Evolutionary conservation across 305 asterid species (phyloP).

Genomic region (Salvia sclarea): DNA sequence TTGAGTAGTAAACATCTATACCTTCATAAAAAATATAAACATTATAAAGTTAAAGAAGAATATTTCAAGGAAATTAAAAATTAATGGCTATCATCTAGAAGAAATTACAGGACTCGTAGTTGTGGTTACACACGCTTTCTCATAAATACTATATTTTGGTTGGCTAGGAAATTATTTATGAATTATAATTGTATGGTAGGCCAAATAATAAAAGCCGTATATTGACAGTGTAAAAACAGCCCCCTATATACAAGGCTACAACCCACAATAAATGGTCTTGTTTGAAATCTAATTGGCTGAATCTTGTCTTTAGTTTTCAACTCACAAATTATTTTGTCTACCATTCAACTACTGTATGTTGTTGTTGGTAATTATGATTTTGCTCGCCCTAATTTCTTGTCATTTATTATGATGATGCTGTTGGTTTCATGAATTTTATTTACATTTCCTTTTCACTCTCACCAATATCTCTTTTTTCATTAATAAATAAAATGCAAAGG

Average conservation of each 20-base stretch:
- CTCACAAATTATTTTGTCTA: slow-evolving; percentile 33
- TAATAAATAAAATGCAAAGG: no score
- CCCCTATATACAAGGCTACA: slow-evolving; percentile 9
- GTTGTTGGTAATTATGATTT: slow-evolving; percentile 23
- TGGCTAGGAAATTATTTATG: not conserved
- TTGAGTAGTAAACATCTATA: not conserved
- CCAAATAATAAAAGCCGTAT: not conserved
- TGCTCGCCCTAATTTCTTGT: slow-evolving; percentile 11
- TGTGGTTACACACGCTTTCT: not conserved
- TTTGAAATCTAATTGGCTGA: slow-evolving; percentile 26
- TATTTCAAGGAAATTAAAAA: not conserved
- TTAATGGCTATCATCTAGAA: slow-evolving; percentile 14
- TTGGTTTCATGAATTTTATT: not conserved
- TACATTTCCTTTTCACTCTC: not conserved
- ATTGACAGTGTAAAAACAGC: not conserved
- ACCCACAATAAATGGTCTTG: not conserved
- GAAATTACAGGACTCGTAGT: not conserved
- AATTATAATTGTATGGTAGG: not conserved
- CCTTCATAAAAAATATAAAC: not conserved
- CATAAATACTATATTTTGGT: not conserved
- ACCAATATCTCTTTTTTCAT: not conserved
- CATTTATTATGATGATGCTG: slow-evolving; percentile 15
- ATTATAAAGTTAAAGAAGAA: not conserved
- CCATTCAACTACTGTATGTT: slow-evolving; percentile 26
- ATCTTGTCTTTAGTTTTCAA: slow-evolving; percentile 12